These are phyloP conservation scores for Hericium coralloides DNA, from an alignment of 768 basidiomycete species.

Conservation along the genomic window DNA sequence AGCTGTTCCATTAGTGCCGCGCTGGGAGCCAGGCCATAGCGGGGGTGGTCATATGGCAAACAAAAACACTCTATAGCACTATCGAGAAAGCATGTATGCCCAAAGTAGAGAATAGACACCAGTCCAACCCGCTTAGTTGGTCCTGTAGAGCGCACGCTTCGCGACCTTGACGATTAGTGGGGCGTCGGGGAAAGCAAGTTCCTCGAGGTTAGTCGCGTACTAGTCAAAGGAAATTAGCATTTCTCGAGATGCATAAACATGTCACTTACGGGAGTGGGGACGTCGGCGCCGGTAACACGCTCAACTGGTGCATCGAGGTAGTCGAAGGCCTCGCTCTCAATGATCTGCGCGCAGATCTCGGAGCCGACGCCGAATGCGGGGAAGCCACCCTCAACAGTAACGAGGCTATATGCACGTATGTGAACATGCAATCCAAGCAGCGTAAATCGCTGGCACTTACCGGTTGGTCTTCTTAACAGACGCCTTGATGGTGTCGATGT, in stretches of 20 bases:
- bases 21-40: too few species aligned
- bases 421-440: neutral
- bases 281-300: conserved; percentile 94
- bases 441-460: conserved; percentile 30
- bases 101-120: neutral
- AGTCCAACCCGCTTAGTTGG: conserved; percentile 43
- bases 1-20: too few species aligned
- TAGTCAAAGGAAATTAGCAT: conserved; percentile 22
- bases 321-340: conserved; percentile 97
- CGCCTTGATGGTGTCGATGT: conserved; percentile 94
- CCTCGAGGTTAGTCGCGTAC: conserved; percentile 89
- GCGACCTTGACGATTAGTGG: conserved; percentile 88
- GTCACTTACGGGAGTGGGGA: conserved; percentile 86
- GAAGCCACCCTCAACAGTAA: conserved; percentile 98
- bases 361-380: conserved; percentile 97
- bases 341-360: conserved; percentile 95
- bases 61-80: conserved; percentile 10
- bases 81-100: conserved; percentile 10
- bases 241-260: conserved; percentile 4
- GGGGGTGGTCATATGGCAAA: neutral
- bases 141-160: conserved; percentile 86
- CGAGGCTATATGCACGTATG: conserved; percentile 41
- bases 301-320: conserved; percentile 98
- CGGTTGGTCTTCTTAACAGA: conserved; percentile 99
- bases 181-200: conserved; percentile 90